Conservation (phyloP, 169 alveolate genomes). For the Cryptosporidium viatorum region DNA sequence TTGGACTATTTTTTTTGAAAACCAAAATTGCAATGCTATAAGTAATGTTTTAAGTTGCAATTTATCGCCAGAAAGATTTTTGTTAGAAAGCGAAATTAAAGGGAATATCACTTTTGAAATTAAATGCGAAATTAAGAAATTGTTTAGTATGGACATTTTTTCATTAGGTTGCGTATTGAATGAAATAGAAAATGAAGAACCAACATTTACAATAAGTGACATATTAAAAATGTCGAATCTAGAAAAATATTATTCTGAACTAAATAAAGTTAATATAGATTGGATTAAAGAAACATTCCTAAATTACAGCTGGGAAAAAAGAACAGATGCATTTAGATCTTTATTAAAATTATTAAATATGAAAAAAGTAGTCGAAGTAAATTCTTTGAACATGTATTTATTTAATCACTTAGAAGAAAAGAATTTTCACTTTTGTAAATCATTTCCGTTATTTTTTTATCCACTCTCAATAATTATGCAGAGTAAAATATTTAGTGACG, state of each 20-base stretch:
- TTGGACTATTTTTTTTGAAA: slow-evolving; percentile 70
- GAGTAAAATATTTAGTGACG: slow-evolving; percentile 14
- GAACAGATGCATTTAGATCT: slow-evolving; percentile 1
- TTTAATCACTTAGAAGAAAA: not conserved
- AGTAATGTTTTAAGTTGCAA: slow-evolving; percentile 13
- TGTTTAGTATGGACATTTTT: slow-evolving; percentile 55
- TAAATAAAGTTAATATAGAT: not conserved
- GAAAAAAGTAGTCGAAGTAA: not conserved
- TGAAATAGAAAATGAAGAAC: slow-evolving; percentile 39
- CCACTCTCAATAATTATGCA: slow-evolving; percentile 59
- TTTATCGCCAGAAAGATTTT: slow-evolving; percentile 63
- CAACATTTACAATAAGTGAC: slow-evolving; percentile 34
- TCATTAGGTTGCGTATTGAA: slow-evolving; percentile 44
- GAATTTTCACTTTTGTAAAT: not conserved
- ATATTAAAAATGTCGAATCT: slow-evolving; percentile 6
- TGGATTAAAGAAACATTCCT: slow-evolving; percentile 21
- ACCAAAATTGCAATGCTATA: not conserved
- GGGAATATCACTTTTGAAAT: not conserved
- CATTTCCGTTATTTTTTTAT: slow-evolving; percentile 51
- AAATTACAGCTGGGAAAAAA: not conserved
- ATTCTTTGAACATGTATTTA: not conserved
- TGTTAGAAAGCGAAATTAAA: not conserved
- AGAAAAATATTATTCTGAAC: not conserved
- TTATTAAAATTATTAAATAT: slow-evolving; percentile 10
- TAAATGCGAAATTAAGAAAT: not conserved